Conservation (phyloP, 331 rosid genomes). For the Malus hybrid region DNA sequence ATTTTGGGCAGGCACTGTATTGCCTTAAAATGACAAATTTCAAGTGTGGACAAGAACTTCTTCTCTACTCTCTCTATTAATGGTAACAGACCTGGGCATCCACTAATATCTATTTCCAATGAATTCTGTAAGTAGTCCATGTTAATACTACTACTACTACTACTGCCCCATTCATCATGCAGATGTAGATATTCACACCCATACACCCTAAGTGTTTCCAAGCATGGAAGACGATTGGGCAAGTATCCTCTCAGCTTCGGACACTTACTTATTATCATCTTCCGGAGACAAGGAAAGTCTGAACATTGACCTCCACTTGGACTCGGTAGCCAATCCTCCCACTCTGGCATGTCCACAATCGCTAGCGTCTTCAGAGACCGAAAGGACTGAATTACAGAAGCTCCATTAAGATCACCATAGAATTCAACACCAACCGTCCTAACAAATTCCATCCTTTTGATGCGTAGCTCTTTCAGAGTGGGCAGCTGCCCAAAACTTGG, state of each 20-base stretch:
- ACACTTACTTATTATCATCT: fast-evolving
- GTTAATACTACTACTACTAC: too few species aligned
- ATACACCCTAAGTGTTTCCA: fast-evolving
- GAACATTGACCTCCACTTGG: neutral
- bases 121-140: too few species aligned
- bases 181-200: neutral
- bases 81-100: too few species aligned
- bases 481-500: neutral
- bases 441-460: neutral
- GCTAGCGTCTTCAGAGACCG: neutral
- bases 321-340: neutral
- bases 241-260: neutral
- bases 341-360: neutral
- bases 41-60: too few species aligned
- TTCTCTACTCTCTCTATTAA: too few species aligned
- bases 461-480: neutral
- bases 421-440: neutral
- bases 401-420: neutral
- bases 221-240: neutral
- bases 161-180: neutral
- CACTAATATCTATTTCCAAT: too few species aligned
- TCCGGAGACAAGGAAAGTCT: neutral
- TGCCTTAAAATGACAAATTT: too few species aligned
- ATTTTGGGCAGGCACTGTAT: too few species aligned
- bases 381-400: neutral